Evolutionary conservation across 495 filamentous ascomycete genomes (phyloP).

Genomic region (Trichoderma gamsii): DNA sequence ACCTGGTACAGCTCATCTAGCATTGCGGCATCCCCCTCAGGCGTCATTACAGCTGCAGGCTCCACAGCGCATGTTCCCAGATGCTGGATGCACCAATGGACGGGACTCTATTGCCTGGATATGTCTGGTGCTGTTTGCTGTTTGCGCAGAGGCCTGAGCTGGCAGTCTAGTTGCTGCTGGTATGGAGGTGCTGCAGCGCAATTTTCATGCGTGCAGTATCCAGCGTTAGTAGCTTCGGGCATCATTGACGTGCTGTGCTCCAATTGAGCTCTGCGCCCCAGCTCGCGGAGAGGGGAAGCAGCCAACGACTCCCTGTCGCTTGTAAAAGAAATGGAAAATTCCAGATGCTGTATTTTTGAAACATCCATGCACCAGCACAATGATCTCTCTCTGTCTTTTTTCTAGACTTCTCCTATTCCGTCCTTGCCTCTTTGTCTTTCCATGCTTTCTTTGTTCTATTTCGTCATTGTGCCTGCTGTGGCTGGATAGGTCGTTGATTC

Average conservation of each 20-base stretch:
- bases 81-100: background rate
- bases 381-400: background rate
- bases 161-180: background rate
- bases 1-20: background rate
- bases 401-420: background rate
- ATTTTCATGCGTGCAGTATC: too few species aligned
- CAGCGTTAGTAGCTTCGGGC: background rate
- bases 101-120: background rate
- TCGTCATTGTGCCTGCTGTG: background rate
- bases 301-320: background rate
- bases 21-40: background rate
- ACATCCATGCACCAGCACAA: background rate
- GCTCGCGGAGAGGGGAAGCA: too few species aligned
- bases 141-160: background rate
- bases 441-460: background rate
- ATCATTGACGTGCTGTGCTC: background rate
- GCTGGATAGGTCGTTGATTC: background rate
- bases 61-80: constrained; percentile 8
- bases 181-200: too few species aligned
- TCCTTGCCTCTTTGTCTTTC: background rate
- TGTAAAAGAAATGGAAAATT: background rate
- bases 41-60: constrained; percentile 7
- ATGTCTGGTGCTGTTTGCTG: background rate
- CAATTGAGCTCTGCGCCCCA: background rate
- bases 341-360: background rate